phyloP scores from a whole-genome alignment of 306 rosid species.

The Astragalus membranaceus region DNA sequence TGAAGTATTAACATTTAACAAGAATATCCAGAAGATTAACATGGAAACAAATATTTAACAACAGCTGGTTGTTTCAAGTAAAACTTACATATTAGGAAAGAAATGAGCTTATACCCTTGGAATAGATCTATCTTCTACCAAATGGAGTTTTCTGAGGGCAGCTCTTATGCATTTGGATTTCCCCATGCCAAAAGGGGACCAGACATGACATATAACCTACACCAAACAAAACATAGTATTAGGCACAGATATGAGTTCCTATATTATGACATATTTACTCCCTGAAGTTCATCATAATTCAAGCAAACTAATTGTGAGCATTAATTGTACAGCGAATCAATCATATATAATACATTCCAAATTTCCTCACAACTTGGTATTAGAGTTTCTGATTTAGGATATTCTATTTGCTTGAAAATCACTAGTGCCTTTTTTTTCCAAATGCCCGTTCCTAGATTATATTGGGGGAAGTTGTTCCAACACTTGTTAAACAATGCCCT shows the following conservation, averaged over 20 bases:
- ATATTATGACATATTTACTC: not conserved
- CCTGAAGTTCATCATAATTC: not conserved
- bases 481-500: not conserved
- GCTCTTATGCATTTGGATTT: conserved; percentile 33
- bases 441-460: not conserved
- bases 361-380: not conserved
- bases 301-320: not conserved
- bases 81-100: conserved; percentile 25
- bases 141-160: conserved; percentile 48
- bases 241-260: not conserved
- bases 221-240: conserved; percentile 14
- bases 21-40: conserved; percentile 8
- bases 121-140: conserved; percentile 44
- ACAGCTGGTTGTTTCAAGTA: conserved; percentile 6
- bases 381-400: not conserved
- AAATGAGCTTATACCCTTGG: conserved; percentile 50
- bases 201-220: conserved; percentile 48
- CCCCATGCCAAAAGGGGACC: conserved; percentile 31
- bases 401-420: not conserved
- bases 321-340: not conserved
- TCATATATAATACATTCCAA: not conserved
- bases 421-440: not conserved
- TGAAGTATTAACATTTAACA: conserved; percentile 18
- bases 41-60: conserved; percentile 9
- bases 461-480: not conserved